Conservation (phyloP, 805 yeast genomes). For the Allodekkera sacchari region DNA sequence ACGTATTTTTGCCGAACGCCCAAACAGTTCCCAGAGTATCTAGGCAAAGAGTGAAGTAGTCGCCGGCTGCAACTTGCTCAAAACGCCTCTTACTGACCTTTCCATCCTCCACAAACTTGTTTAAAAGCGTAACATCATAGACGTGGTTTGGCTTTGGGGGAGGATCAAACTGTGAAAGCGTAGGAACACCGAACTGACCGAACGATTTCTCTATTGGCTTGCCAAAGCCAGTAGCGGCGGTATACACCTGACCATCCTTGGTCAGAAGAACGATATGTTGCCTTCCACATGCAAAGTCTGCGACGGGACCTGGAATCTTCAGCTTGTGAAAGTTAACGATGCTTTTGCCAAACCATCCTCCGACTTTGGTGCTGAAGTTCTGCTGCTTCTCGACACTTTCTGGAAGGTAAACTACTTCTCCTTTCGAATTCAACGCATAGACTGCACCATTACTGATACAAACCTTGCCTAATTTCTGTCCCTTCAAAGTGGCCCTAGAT, state of each 20-base stretch:
- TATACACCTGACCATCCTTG: constrained; percentile 49
- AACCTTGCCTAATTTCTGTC: constrained; percentile 35
- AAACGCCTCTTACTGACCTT: constrained; percentile 35
- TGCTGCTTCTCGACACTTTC: constrained; percentile 18
- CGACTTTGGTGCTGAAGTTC: constrained; percentile 5
- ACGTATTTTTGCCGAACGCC: constrained; percentile 79
- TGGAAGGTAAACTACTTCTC: constrained; percentile 37
- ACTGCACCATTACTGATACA: constrained; percentile 46
- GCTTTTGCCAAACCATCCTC: constrained; percentile 11
- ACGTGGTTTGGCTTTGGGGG: constrained; percentile 42
- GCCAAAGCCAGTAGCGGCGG: constrained; percentile 49
- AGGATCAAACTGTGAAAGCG: constrained; percentile 53
- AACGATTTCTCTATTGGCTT: constrained; percentile 32
- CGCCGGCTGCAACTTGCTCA: constrained; percentile 62
- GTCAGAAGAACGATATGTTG: constrained; percentile 63
- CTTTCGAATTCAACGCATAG: constrained; percentile 37
- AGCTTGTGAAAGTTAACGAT: constrained; percentile 12
- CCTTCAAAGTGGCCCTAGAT: constrained; percentile 31
- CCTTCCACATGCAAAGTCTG: constrained; percentile 47
- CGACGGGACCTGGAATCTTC: constrained; percentile 15
- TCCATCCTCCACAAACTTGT: constrained; percentile 30
- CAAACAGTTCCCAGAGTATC: constrained; percentile 63
- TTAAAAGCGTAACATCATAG: constrained; percentile 50
- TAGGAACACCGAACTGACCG: constrained; percentile 85
- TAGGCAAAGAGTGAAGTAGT: constrained; percentile 61